Base-by-base conservation (phyloP, 192 early-diverging fungal species). In the Entophlyctis luteolus region DNA sequence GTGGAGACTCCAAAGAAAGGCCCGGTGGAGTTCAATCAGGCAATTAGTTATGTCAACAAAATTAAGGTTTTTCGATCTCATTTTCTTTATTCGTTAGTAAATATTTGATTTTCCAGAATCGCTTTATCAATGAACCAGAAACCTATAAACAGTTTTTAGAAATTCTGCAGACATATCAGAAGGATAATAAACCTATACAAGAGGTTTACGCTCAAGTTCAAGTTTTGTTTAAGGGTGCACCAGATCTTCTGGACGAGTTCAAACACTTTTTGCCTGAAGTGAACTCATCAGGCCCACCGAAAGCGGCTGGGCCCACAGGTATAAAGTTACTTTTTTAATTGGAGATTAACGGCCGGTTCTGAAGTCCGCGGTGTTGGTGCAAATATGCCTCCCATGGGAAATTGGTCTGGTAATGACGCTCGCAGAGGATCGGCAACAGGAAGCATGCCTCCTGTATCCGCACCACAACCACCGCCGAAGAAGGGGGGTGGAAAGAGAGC, bases 31-130 rank as follows among this genome's bases (percentile, higher is more conserved):
- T 99, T 99, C 68, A 91, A 93, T 54, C 94, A 98, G 70, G 97
- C 97, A 10, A 99, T 99, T 49, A 98, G 92, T 73, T 99, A 98
- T 72, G 97, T 99, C 8, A 98, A 98, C 77, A 98, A 98, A 78
- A 97, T 99, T 67, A 99, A 99, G 80, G 88, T 89, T 78, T 29
- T 68, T 28, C 55, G n/a, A 6, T n/a, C 1, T 48, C 2, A 62
- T 45, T n/a, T 20, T 25, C 1, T 56, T n/a, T n/a, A n/a, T n/a
- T n/a, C n/a, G n/a, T n/a, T n/a, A n/a, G n/a, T n/a, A n/a, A n/a
- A n/a, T 28, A 23, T 25, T 16, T 14, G 62, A 53, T 45, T 48
- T 73, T 28, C 48, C 72, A 91, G 88, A 95, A 91, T 69, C 90
- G 95, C 22, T 99, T 95, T 75, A 74, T 88, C 14, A 87, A 85